These are phyloP conservation scores for Leccinum disarticulatum DNA, from an alignment of 768 basidiomycete species.

Conservation along the genomic window DNA sequence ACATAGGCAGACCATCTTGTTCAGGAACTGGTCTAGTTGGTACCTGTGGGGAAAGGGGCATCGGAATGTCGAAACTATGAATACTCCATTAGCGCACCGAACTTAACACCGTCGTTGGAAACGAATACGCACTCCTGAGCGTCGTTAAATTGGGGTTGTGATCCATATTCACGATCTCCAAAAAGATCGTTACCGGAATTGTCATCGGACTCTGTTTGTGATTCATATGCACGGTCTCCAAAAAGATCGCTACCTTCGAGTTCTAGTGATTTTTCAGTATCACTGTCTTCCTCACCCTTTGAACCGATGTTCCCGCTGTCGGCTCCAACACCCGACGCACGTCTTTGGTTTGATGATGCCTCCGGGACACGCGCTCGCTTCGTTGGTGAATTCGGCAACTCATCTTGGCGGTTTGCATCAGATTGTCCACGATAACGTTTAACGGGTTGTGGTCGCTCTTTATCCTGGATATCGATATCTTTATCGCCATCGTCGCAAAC, in stretches of 20 bases:
- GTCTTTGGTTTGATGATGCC: background rate
- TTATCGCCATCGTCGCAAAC: slow-evolving; percentile 9
- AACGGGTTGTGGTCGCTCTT: slow-evolving; percentile 1
- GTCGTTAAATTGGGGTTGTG: background rate
- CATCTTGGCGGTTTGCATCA: slow-evolving; percentile 5
- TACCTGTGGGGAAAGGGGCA: slow-evolving; percentile 1
- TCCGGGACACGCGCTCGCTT: slow-evolving; percentile 15
- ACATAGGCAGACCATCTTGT: slow-evolving; percentile 8
- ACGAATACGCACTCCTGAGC: slow-evolving; percentile 13
- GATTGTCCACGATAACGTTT: slow-evolving; percentile 18
- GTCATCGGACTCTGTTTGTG: background rate
- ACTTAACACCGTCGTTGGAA: background rate
- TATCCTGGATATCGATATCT: background rate
- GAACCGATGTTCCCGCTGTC: background rate
- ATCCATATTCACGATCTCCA: slow-evolving; percentile 13
- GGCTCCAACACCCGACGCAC: background rate
- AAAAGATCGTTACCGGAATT: slow-evolving; percentile 21
- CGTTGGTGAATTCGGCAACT: background rate
- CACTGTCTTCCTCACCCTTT: background rate
- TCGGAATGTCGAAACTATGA: slow-evolving; percentile 6
- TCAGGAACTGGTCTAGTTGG: background rate
- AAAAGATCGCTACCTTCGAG: slow-evolving; percentile 24
- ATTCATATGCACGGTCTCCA: slow-evolving; percentile 14
- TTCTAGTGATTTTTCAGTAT: slow-evolving; percentile 2
- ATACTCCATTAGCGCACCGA: background rate